Evolutionary conservation across 495 filamentous ascomycete genomes (phyloP).

Genomic region (Neurospora africana): DNA sequence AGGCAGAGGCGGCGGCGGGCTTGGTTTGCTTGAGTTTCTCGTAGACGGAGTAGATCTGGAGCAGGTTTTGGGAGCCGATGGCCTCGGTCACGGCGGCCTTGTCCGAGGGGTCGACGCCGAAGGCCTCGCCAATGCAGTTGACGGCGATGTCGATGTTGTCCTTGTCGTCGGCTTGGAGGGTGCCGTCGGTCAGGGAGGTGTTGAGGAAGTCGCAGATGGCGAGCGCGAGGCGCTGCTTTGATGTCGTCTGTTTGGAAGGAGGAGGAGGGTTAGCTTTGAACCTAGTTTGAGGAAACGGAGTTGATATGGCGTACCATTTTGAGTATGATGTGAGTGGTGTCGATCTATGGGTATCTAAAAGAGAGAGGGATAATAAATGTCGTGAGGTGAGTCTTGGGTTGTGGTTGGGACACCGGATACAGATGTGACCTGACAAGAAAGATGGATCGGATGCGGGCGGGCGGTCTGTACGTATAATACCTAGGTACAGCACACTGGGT

Average conservation of each 20-base stretch:
- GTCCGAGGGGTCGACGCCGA: slow-evolving; percentile 82
- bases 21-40: slow-evolving; percentile 67
- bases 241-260: slow-evolving; percentile 35
- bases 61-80: slow-evolving; percentile 71
- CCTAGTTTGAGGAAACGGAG: no score
- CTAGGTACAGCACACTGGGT: background rate
- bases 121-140: slow-evolving; percentile 87
- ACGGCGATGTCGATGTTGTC: slow-evolving; percentile 87
- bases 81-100: slow-evolving; percentile 62
- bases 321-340: background rate
- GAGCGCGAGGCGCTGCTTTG: slow-evolving; percentile 93
- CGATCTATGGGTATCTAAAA: background rate
- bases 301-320: background rate
- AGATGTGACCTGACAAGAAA: background rate
- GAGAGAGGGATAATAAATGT: background rate
- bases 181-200: slow-evolving; percentile 77
- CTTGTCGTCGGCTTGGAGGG: slow-evolving; percentile 71
- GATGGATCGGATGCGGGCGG: background rate
- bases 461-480: background rate
- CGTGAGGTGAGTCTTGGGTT: background rate
- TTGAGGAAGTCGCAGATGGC: slow-evolving; percentile 93
- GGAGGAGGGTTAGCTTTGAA: background rate
- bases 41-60: slow-evolving; percentile 87
- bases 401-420: background rate
- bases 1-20: slow-evolving; percentile 8